Evolutionary conservation across 257 asterid genomes (phyloP), one percentile per base, ranked within the genome.

Genomic region (Primulina huaijiensis): DNA sequence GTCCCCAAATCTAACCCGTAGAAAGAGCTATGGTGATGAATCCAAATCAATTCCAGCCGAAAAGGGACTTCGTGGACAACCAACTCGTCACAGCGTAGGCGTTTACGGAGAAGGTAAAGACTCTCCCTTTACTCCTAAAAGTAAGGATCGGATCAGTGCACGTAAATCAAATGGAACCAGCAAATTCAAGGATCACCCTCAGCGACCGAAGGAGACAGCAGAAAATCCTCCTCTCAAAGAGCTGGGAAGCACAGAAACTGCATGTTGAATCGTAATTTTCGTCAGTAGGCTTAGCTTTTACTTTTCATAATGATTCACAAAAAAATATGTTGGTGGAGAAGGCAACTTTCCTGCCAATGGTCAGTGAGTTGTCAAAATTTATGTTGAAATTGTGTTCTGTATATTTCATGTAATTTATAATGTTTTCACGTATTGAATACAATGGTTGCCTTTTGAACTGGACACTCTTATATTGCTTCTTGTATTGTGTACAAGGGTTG

Each of bases 11-110:
- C 75, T 71, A 2, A 61, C 69, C 23, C 82, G 97, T 75, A 87
- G 98, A 80, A 93, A 88, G 86, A 92, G 98, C 74, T 84, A 87
- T 64, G 76, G 96, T 16, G 98, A 90, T 80, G 90, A 87, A 25
- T 75, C 70, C 14, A 80, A 76, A 65, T n/a, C 85, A 62, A 78
- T 86, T 21, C 69, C 80, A 12, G 89, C 73, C 16, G 89, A 81
- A 27, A 82, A 72, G 71, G 83, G 67, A 74, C 62, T 12, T 38
- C 53, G 68, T 35, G 83, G 76, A 5, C 71, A 76, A 64, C 70
- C 77, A 67, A 29, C 82, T 53, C 92, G 86, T 43, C 89, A 82
- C 72, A 89, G 95, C 75, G 62, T 76, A 50, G 89, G 92, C 43
- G 9, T 62, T 65, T 85, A 78, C 80, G 83, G 67, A 65, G 84